Conservation (phyloP, 148 eudicot genomes). For the Oxyria digyna region DNA sequence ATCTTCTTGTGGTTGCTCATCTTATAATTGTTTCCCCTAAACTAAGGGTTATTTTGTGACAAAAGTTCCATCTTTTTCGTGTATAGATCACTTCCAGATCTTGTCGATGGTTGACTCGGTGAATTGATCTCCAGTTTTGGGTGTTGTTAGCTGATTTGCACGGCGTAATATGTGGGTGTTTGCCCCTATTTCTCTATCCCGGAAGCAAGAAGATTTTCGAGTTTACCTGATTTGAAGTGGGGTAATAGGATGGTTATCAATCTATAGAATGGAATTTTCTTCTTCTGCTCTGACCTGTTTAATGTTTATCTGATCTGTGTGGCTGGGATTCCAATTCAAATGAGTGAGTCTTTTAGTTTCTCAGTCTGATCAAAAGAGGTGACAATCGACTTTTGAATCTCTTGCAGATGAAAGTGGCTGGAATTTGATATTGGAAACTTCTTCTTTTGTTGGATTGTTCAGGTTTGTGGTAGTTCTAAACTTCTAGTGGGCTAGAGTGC, state of each 20-base stretch:
- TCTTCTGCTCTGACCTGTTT: neutral
- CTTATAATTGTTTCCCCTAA: neutral
- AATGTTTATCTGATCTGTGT: neutral
- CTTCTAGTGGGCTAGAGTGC: too few species aligned
- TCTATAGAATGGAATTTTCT: neutral
- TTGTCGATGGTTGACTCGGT: neutral
- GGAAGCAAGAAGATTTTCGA: too few species aligned
- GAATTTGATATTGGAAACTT: too few species aligned
- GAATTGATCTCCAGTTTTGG: neutral
- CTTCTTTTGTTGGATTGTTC: too few species aligned
- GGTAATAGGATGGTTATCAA: neutral
- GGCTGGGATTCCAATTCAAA: neutral
- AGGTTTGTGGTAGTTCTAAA: too few species aligned
- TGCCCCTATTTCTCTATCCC: neutral
- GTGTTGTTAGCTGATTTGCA: neutral
- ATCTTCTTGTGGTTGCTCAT: neutral
- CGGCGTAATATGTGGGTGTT: neutral
- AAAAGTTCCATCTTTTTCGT: neutral
- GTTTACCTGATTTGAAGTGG: neutral
- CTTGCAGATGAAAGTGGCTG: too few species aligned
- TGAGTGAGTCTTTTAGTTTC: too few species aligned
- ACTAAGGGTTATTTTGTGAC: neutral
- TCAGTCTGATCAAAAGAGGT: too few species aligned
- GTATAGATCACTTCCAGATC: neutral
- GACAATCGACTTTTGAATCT: too few species aligned